phyloP scores from a whole-genome alignment of 1,139 yeast genomes.

The Nakaseomyces bracarensis region DNA sequence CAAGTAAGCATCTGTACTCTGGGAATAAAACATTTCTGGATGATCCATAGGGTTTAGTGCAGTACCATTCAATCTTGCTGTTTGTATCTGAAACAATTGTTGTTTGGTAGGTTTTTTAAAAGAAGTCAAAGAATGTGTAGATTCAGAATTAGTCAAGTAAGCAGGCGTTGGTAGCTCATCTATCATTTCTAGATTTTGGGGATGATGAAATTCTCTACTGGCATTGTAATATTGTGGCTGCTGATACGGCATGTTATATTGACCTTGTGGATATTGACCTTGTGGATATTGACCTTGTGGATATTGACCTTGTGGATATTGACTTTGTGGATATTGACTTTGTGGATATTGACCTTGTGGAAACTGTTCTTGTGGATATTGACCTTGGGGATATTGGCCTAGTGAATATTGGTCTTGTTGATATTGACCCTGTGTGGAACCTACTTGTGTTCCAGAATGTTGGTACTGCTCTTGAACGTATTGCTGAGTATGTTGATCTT shows the following conservation, averaged over 20 bases:
- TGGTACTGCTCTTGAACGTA: background rate
- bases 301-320: conserved; percentile 2
- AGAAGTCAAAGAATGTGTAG: conserved; percentile 25
- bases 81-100: conserved; percentile 13
- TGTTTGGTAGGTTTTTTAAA: conserved; percentile 17
- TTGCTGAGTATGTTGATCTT: background rate
- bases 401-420: background rate
- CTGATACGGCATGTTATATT: conserved; percentile 5
- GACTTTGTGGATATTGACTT: background rate
- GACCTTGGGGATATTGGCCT: background rate
- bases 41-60: conserved; percentile 27
- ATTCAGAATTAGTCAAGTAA: conserved; percentile 17
- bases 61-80: conserved; percentile 18
- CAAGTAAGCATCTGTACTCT: background rate
- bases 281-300: conserved; percentile 1
- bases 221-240: background rate
- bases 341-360: conserved; percentile 1
- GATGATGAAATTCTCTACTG: conserved; percentile 7
- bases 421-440: background rate
- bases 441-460: background rate
- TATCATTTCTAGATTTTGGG: conserved; percentile 19
- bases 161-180: conserved; percentile 26
- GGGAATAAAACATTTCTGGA: conserved; percentile 23
- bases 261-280: background rate
- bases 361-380: background rate